Percentiles rank a stretch among this genome's conserved stretches.
phyloP scores from a whole-genome alignment of 2,329 filamentous ascomycete species.

The Tolypocladium inflatum region DNA sequence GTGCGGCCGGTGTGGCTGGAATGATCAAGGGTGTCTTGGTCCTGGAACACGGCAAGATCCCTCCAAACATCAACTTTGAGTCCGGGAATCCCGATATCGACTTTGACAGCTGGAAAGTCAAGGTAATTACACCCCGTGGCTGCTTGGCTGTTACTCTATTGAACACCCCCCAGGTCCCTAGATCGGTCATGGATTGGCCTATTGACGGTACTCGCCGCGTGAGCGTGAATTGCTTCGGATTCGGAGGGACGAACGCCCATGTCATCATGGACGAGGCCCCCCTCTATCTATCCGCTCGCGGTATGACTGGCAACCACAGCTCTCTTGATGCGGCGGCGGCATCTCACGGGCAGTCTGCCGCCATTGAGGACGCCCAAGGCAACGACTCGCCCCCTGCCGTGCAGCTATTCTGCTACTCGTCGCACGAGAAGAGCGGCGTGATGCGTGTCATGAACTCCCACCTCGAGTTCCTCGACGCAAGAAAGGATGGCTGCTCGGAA shows the following conservation, averaged over 20 bases:
- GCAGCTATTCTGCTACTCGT: conserved; percentile 33
- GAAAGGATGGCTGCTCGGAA: not conserved
- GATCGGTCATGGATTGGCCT: conserved; percentile 32
- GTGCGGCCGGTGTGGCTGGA: conserved; percentile 40
- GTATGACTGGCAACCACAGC: conserved; percentile 25
- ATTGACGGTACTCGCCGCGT: conserved; percentile 33
- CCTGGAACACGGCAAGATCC: conserved; percentile 41
- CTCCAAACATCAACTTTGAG: conserved; percentile 41
- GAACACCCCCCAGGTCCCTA: conserved; percentile 26
- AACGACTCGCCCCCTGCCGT: conserved; percentile 5
- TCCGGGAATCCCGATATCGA: conserved; percentile 35
- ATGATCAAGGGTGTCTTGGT: conserved; percentile 42
- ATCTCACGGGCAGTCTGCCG: not conserved
- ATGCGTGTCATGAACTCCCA: conserved; percentile 25
- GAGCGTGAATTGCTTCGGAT: conserved; percentile 49
- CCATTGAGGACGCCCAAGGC: not conserved
- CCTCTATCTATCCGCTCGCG: conserved; percentile 25
- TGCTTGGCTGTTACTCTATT: not conserved
- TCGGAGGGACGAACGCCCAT: conserved; percentile 48
- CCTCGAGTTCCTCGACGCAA: conserved; percentile 16
- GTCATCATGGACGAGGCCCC: conserved; percentile 39
- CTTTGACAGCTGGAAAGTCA: conserved; percentile 35
- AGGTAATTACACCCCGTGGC: conserved; percentile 19
- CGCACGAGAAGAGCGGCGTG: conserved; percentile 31
- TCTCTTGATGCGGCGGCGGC: conserved; percentile 10